Conservation (phyloP, 345 rosid genomes). For the Arabidopsis suecica region DNA sequence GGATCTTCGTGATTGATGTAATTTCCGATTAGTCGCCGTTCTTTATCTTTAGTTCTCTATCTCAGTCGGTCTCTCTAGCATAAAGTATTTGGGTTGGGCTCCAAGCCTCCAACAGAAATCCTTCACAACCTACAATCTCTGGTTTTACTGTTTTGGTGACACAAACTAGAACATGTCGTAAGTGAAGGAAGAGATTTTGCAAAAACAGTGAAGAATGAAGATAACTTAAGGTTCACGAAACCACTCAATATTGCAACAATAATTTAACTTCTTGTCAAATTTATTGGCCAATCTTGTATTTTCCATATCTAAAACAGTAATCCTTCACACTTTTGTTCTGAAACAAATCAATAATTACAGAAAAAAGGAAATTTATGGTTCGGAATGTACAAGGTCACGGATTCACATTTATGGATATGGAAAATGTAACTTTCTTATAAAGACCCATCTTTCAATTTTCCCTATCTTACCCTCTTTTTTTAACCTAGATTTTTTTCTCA, state of each 20-base stretch:
- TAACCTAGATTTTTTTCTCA: constrained; percentile 25
- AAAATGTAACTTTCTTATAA: constrained; percentile 10
- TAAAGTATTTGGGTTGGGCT: background rate
- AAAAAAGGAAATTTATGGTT: constrained; percentile 35
- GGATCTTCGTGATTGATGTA: too few species aligned
- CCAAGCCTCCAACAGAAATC: background rate
- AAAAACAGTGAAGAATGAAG: background rate
- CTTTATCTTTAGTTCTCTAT: too few species aligned
- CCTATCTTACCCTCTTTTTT: background rate
- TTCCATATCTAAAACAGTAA: background rate
- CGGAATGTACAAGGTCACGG: constrained; percentile 44
- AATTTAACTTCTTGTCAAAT: background rate
- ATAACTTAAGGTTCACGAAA: constrained; percentile 27
- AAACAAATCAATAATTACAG: constrained; percentile 17
- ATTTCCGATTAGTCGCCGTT: too few species aligned
- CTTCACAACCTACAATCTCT: background rate
- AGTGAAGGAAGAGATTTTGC: background rate
- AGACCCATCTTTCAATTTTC: constrained; percentile 14
- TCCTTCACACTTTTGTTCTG: constrained; percentile 20
- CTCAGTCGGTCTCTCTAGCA: too few species aligned
- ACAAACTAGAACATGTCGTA: background rate
- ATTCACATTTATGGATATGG: constrained; percentile 24
- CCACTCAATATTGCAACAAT: background rate
- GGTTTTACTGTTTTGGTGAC: background rate
- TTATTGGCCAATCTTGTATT: background rate